These are phyloP conservation scores for Coelastrella sp. DNA, from an alignment of 139 green algal genomes.

Conservation along the genomic window DNA sequence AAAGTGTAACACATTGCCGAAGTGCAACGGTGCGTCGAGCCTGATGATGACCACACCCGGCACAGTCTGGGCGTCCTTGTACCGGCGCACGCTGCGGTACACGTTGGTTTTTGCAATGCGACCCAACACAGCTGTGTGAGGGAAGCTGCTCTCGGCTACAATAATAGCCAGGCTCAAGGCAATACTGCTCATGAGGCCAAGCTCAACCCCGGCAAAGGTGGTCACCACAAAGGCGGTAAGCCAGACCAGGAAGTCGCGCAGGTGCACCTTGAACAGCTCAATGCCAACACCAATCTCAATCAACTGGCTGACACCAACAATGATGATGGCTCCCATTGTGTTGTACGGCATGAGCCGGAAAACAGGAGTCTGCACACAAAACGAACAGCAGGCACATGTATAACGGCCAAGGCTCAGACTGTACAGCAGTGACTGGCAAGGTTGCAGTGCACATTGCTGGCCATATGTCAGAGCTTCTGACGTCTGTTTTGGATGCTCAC, in stretches of 20 bases:
- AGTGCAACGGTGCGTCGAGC: conserved; percentile 33
- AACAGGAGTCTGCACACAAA: conserved; percentile 61
- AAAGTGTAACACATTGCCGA: conserved; percentile 28
- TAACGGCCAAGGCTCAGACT: too few species aligned
- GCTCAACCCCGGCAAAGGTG: conserved; percentile 73
- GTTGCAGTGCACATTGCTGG: too few species aligned
- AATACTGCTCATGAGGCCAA: conserved; percentile 81
- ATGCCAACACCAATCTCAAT: conserved; percentile 70
- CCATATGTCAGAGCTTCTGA: too few species aligned
- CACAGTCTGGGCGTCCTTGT: neutral
- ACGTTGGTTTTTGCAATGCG: conserved; percentile 69
- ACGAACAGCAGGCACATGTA: neutral
- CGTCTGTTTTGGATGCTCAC: neutral
- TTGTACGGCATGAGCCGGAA: conserved; percentile 82
- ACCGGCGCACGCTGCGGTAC: conserved; percentile 38
- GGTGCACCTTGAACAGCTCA: conserved; percentile 60
- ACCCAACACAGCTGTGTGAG: conserved; percentile 84
- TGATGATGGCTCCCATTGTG: conserved; percentile 80
- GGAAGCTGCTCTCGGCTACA: conserved; percentile 74
- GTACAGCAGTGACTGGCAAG: neutral
- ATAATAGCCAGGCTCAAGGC: conserved; percentile 70
- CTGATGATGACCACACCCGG: conserved; percentile 28
- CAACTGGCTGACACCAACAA: conserved; percentile 72
- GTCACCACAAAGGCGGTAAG: conserved; percentile 58
- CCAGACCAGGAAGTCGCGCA: conserved; percentile 62